A percentile compares a stretch with the other conserved stretches of the same genome.
Conservation (phyloP, 2,329 filamentous ascomycete species). For the Colletotrichum somersetense region DNA sequence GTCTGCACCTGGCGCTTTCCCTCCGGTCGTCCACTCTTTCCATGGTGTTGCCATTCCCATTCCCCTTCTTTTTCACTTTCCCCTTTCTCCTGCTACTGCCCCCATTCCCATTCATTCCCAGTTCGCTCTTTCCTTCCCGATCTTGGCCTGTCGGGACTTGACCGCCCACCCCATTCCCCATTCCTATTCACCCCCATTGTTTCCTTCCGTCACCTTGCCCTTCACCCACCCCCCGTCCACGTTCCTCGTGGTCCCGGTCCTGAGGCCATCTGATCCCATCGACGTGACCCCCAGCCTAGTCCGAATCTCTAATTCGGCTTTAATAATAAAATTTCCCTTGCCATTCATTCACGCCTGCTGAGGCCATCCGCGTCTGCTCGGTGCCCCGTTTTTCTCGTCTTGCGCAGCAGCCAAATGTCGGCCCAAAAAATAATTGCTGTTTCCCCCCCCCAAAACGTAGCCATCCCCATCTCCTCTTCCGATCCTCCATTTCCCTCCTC, state of each 20-base stretch:
- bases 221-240: conserved; percentile 38
- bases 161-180: conserved; percentile 27
- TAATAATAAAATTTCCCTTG: conserved; percentile 55
- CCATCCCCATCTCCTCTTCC: conserved; percentile 61
- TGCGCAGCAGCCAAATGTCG: conserved; percentile 51
- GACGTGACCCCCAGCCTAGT: conserved; percentile 40
- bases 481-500: conserved; percentile 46
- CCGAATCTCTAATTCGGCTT: conserved; percentile 42
- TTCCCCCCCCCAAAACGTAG: conserved; percentile 62
- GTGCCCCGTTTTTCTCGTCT: conserved; percentile 62
- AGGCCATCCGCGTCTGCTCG: conserved; percentile 46
- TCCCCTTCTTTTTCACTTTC: conserved; percentile 34
- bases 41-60: conserved; percentile 45
- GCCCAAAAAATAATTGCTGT: conserved; percentile 58
- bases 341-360: conserved; percentile 42
- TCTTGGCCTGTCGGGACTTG: conserved; percentile 11
- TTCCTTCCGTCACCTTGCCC: conserved; percentile 15
- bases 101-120: conserved; percentile 43
- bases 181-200: conserved; percentile 22
- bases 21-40: conserved; percentile 37
- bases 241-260: conserved; percentile 41
- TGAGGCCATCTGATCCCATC: conserved; percentile 42
- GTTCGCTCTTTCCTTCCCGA: conserved; percentile 12
- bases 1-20: conserved; percentile 30
- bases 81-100: conserved; percentile 32